These are phyloP conservation scores for Colletotrichum lini DNA, from an alignment of 2,329 filamentous ascomycete species.

Conservation along the genomic window DNA sequence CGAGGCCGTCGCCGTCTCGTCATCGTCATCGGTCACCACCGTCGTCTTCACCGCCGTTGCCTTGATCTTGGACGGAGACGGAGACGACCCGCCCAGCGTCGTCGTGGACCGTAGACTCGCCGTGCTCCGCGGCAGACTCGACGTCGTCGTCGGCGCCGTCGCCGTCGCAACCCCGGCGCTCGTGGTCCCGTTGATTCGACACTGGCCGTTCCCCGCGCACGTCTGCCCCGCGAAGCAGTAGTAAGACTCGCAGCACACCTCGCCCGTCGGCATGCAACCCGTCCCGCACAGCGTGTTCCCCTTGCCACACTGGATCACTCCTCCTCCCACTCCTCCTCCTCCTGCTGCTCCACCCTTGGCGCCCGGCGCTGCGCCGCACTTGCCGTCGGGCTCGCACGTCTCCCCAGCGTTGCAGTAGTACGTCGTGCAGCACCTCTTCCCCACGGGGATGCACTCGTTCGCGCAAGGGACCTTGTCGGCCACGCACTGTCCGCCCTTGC, in stretches of 20 bases:
- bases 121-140: neutral
- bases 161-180: constrained; percentile 4
- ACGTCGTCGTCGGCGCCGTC: constrained; percentile 13
- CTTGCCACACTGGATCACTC: neutral
- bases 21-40: neutral
- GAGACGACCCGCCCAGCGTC: neutral
- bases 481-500: constrained; percentile 40
- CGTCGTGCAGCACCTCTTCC: constrained; percentile 47
- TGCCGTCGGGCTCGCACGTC: constrained; percentile 29
- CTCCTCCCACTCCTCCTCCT: neutral
- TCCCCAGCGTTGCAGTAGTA: constrained; percentile 44
- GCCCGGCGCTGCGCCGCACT: constrained; percentile 14
- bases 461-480: constrained; percentile 45
- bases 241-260: constrained; percentile 46
- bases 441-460: constrained; percentile 48
- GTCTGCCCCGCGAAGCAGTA: constrained; percentile 43
- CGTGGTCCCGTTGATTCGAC: constrained; percentile 3
- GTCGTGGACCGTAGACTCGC: neutral
- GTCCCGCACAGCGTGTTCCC: constrained; percentile 44
- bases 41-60: neutral
- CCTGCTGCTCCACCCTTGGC: constrained; percentile 12
- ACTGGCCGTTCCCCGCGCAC: constrained; percentile 28
- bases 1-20: constrained; percentile 20
- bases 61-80: neutral
- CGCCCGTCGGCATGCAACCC: constrained; percentile 49